phyloP scores from a whole-genome alignment of 768 basidiomycete species.

The Tylopilus felleus region DNA sequence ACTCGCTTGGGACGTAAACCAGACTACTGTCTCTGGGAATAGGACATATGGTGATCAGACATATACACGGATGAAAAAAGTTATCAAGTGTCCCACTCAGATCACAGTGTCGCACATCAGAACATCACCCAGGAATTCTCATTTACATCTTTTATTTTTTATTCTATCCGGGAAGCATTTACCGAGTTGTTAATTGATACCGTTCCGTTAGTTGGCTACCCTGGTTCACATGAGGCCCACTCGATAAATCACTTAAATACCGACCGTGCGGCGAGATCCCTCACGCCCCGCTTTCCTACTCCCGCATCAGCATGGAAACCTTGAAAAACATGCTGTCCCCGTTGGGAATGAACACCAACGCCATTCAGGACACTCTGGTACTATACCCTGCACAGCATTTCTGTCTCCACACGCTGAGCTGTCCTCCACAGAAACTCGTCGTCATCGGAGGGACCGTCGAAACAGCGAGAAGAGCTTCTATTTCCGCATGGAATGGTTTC shows the following conservation, averaged over 20 bases:
- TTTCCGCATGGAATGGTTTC: slow-evolving; percentile 88
- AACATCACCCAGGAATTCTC: slow-evolving; percentile 17
- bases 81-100: slow-evolving; percentile 10
- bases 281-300: slow-evolving; percentile 32
- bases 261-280: slow-evolving; percentile 31
- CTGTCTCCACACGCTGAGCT: not conserved
- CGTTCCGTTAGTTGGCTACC: slow-evolving; percentile 27
- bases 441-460: slow-evolving; percentile 89
- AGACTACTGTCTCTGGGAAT: slow-evolving; percentile 1
- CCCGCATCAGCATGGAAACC: slow-evolving; percentile 53
- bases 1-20: slow-evolving; percentile 19
- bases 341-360: slow-evolving; percentile 59
- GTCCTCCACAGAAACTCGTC: slow-evolving; percentile 65
- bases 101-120: slow-evolving; percentile 18
- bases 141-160: slow-evolving; percentile 7
- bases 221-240: slow-evolving; percentile 36
- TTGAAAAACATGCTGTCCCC: slow-evolving; percentile 72
- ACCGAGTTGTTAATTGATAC: slow-evolving; percentile 33
- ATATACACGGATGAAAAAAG: slow-evolving; percentile 21
- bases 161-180: slow-evolving; percentile 24
- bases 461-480: slow-evolving; percentile 74
- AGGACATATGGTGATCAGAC: no score
- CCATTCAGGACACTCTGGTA: slow-evolving; percentile 79
- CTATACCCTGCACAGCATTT: slow-evolving; percentile 18
- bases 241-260: slow-evolving; percentile 36